Percentiles rank a stretch among this genome's conserved stretches.
phyloP scores from a whole-genome alignment of 1,139 yeast genomes.

The Candida neerlandica region DNA sequence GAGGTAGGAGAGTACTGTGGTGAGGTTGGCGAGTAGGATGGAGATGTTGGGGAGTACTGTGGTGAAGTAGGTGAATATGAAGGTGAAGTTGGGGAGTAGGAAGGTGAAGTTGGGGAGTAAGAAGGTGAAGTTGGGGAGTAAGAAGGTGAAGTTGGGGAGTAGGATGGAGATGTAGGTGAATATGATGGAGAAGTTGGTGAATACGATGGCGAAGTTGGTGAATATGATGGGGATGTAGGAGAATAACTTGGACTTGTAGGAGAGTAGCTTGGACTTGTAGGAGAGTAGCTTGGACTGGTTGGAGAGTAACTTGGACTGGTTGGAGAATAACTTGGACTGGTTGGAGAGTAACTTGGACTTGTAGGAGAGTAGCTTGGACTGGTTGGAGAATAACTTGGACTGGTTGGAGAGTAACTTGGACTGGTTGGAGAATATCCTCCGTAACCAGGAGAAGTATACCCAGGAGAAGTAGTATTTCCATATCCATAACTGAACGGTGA shows the following conservation, averaged over 20 bases:
- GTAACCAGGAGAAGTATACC: slow-evolving; percentile 56
- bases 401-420: slow-evolving; percentile 71
- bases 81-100: slow-evolving; percentile 59
- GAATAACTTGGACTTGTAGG: slow-evolving; percentile 74
- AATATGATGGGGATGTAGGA: slow-evolving; percentile 76
- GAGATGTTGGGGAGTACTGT: slow-evolving; percentile 53
- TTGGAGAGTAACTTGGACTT: slow-evolving; percentile 62
- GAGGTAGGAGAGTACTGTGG: slow-evolving; percentile 75
- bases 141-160: slow-evolving; percentile 54
- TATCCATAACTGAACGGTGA: slow-evolving; percentile 65
- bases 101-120: slow-evolving; percentile 69
- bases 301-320: slow-evolving; percentile 77
- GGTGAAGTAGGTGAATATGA: slow-evolving; percentile 64
- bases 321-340: slow-evolving; percentile 67
- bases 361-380: slow-evolving; percentile 61
- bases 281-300: slow-evolving; percentile 59
- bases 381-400: slow-evolving; percentile 73
- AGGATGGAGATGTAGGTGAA: slow-evolving; percentile 71
- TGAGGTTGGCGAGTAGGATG: slow-evolving; percentile 63
- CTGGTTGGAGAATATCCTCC: slow-evolving; percentile 58
- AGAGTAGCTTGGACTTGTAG: slow-evolving; percentile 64
- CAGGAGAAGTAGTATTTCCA: slow-evolving; percentile 54
- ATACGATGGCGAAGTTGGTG: slow-evolving; percentile 68
- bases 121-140: slow-evolving; percentile 63
- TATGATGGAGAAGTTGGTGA: slow-evolving; percentile 77